Base-by-base conservation (phyloP, 2,329 filamentous ascomycete genomes). In the Paecilomyces fulvus region DNA sequence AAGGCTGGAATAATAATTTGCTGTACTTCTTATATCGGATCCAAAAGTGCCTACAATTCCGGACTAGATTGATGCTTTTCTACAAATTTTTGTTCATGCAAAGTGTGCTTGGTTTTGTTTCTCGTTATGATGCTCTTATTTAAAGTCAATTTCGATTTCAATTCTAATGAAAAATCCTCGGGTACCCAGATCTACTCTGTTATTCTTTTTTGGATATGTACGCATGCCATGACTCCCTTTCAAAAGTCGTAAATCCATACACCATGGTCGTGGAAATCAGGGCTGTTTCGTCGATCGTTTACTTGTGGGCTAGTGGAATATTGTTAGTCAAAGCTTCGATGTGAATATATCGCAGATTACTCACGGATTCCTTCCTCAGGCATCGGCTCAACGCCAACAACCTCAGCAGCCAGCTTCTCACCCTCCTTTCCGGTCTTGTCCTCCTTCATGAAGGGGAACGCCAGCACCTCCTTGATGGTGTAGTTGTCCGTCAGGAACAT, bases 371-470 rank as follows among this genome's bases (percentile, higher is more conserved):
- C 85, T 71, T 88, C 84, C 60, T 80, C 84, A 30, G 80, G 76
- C 62, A 78, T 67, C 43, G 85, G 80, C 70, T 81, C 72, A 58
- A 88, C 75, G 33, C 78, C 83, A 30, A 79, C 82, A 55, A 85
- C 79, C 74, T 89, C 85, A 1, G 84, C 85, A 11, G 84, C 83
- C 59, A 77, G 70, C 67, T 73, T 75, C 58, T 63, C 57, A 31
- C 61, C 60, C 62, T 72, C 72, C 55, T 75, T 62, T 1, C 70
- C 70, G 30, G 78, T 79, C 70, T 80, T 80, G 73, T 92, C 88
- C 53, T 92, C 89, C 84, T 95, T 96, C 90, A 99, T 96, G 78
- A 96, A 92, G 10, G 94, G 94, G 84, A 99, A 99, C 8, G 92
- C 86, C 60, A 97, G 77, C 2, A 97, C 92, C 76, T 99, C 94